Base-by-base conservation (phyloP, 1,139 yeast genomes). In the Yamadazyma membranifaciens region DNA sequence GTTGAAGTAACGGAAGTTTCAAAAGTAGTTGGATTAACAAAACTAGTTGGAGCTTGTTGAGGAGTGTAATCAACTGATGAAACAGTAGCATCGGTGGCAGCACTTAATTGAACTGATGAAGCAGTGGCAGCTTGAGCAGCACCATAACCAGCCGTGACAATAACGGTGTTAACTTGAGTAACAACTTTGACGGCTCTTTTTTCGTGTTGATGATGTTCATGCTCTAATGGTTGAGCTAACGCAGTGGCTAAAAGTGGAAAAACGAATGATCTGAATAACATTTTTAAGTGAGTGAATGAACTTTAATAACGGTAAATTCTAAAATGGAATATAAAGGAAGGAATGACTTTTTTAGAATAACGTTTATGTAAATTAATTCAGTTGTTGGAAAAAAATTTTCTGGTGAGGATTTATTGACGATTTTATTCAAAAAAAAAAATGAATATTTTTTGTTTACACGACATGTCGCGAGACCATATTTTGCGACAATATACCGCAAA, bases 191-290 rank as follows among this genome's bases (percentile, higher is more conserved):
- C 63, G 31, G 54, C 73, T 60, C 67, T 67, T 54, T 65, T 65
- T 52, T 67, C 67, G 50, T 68, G 73, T 36, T 36, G 39, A 36
- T 36, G 38, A 49, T 67, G 71, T 49, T 66, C 67, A 48, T 63
- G 66, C 48, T 62, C 62, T 50, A 65, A 56, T 37, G 67, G 67
- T 45, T 57, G 59, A 43, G 67, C 65, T 31, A 75, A 46, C 35
- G 60, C 60, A 31, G 63, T 60, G 40, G 64, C 65, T 29, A 47
- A 45, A 31, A 44, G 41, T 34, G 53, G 50, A 39, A 50, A 49
- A 42, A 55, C 57, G 46, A 65, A 65, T 45, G 71, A 65, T 50
- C 69, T 71, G 60, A 77, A 75, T 60, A 78, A 68, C 84, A 79
- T 79, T 33, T 26, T 30, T 27, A 20, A 20, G 24, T 20, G 24